Conservation (phyloP, 345 rosid genomes). For the Erodium maritimum region DNA sequence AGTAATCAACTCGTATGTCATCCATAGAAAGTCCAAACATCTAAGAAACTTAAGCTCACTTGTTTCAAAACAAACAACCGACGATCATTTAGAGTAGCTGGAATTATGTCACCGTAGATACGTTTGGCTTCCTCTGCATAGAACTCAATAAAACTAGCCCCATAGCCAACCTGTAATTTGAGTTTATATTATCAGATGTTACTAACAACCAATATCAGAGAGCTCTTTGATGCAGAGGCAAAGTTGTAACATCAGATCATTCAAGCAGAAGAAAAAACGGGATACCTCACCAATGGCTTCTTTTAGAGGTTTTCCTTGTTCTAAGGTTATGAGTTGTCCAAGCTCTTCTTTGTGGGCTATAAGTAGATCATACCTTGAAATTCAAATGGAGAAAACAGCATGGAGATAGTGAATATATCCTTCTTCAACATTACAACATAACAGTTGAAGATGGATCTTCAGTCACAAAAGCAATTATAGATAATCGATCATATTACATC, state of each 20-base stretch:
- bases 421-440: neutral
- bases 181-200: slow-evolving; percentile 8
- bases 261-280: slow-evolving; percentile 7
- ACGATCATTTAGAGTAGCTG: slow-evolving; percentile 67
- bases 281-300: slow-evolving; percentile 92
- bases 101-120: slow-evolving; percentile 85
- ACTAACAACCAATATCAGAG: slow-evolving; percentile 3
- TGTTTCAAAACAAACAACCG: slow-evolving; percentile 77
- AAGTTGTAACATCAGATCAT: slow-evolving; percentile 15
- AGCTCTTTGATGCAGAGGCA: neutral
- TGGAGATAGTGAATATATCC: neutral
- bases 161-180: slow-evolving; percentile 64
- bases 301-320: slow-evolving; percentile 91
- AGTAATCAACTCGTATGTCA: neutral
- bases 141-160: slow-evolving; percentile 86
- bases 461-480: neutral
- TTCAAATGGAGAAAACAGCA: slow-evolving; percentile 8
- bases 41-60: slow-evolving; percentile 25
- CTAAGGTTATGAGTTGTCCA: slow-evolving; percentile 85
- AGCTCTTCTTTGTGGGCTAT: slow-evolving; percentile 82
- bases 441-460: neutral
- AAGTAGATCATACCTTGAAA: slow-evolving; percentile 69
- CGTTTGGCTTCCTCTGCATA: slow-evolving; percentile 93
- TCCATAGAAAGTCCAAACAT: neutral
- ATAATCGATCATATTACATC: neutral